These are phyloP conservation scores for Tylopilus plumbeoviolaceoides DNA, from an alignment of 768 basidiomycete genomes.

Conservation along the genomic window DNA sequence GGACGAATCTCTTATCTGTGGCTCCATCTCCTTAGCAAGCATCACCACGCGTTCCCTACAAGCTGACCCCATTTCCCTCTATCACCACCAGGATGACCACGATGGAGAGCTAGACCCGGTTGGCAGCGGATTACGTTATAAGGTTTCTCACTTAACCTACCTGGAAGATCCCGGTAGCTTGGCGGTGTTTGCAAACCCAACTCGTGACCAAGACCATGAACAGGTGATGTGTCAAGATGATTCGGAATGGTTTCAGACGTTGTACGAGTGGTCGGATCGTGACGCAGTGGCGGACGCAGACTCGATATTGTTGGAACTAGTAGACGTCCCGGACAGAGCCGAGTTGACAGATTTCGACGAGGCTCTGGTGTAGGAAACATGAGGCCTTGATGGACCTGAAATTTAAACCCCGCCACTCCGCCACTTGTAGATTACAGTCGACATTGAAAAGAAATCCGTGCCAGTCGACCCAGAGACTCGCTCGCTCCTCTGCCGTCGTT, in stretches of 20 bases:
- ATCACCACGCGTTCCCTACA: constrained; percentile 16
- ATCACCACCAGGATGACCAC: constrained; percentile 17
- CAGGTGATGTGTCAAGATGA: constrained; percentile 14
- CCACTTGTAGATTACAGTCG: constrained; percentile 19
- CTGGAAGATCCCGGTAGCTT: constrained; percentile 12
- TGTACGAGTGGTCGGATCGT: constrained; percentile 4
- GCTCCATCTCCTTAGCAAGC: constrained; percentile 13
- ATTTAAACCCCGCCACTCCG: constrained; percentile 30
- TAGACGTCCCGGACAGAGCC: constrained; percentile 1
- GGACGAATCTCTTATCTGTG: constrained; percentile 25
- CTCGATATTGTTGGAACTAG: constrained; percentile 12
- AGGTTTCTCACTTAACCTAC: constrained; percentile 11
- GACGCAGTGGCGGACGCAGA: constrained; percentile 13
- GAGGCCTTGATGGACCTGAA: constrained; percentile 17
- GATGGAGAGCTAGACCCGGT: constrained; percentile 7
- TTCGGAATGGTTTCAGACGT: constrained; percentile 10
- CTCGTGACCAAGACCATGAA: constrained; percentile 11
- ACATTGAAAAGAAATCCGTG: constrained; percentile 12
- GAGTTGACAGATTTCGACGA: constrained; percentile 6
- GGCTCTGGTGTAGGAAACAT: constrained; percentile 21
- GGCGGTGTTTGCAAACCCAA: constrained; percentile 1
- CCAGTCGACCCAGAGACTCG: constrained; percentile 12
- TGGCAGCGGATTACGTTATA: constrained; percentile 5
- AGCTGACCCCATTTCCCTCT: constrained; percentile 9
- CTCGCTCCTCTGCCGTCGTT: constrained; percentile 19